Evolutionary conservation across 257 asterid genomes (phyloP).

Genomic region (Solanum medicagineum): DNA sequence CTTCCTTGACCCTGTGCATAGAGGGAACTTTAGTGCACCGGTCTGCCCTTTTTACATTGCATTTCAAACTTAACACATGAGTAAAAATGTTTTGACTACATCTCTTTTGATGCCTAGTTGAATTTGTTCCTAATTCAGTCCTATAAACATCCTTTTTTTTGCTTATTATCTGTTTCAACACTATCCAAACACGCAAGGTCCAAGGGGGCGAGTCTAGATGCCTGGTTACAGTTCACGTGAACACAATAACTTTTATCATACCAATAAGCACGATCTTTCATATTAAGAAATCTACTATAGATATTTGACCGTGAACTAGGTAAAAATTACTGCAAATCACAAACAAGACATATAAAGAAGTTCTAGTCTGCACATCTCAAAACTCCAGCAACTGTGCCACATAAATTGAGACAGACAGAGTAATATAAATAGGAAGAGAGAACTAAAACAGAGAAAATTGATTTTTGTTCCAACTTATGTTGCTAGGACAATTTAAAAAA

Average conservation of each 20-base stretch:
- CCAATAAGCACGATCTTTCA: neutral
- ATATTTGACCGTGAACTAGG: no score
- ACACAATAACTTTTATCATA: neutral
- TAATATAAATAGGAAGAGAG: neutral
- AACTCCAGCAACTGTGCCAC: neutral
- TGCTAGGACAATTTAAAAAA: neutral
- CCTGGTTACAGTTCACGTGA: neutral
- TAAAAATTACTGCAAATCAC: no score
- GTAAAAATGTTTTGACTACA: neutral
- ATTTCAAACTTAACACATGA: neutral
- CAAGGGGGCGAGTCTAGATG: neutral
- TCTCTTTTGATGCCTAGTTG: neutral
- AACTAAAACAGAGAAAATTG: neutral
- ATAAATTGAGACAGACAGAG: neutral
- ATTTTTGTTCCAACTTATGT: neutral
- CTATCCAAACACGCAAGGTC: neutral
- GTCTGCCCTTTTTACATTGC: neutral
- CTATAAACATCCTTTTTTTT: neutral
- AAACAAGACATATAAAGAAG: no score
- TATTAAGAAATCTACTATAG: neutral
- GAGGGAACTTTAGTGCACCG: neutral
- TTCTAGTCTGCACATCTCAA: neutral
- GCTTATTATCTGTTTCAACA: neutral
- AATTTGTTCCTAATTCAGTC: neutral
- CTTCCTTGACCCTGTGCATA: no score